Conservation (phyloP, 2,329 filamentous ascomycete species). For the Sporothrix globosa region DNA sequence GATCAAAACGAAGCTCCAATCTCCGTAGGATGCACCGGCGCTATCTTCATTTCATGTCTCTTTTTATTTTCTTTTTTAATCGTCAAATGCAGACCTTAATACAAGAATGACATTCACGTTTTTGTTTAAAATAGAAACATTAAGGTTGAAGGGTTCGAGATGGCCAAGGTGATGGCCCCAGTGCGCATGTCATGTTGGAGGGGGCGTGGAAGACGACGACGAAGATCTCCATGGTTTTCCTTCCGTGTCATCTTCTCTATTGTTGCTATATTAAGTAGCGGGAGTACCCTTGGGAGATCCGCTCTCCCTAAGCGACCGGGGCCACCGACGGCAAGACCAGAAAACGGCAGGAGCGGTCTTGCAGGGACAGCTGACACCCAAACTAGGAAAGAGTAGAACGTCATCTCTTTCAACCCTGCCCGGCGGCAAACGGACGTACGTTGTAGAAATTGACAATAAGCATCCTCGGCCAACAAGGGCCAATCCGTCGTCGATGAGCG, state of each 20-base stretch:
- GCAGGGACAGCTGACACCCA: background rate
- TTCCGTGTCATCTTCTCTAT: no score
- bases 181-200: background rate
- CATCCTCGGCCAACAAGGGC: background rate
- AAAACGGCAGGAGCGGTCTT: background rate
- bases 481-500: background rate
- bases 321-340: background rate
- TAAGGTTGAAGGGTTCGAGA: conserved; percentile 16
- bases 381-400: background rate
- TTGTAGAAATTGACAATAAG: no score
- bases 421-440: conserved; percentile 20
- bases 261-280: conserved; percentile 27
- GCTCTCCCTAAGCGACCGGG: background rate
- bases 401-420: background rate
- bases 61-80: background rate
- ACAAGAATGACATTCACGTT: background rate
- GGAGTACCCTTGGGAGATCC: conserved; percentile 25
- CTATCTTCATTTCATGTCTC: background rate
- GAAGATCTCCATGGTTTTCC: no score
- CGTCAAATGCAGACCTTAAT: background rate
- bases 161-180: background rate
- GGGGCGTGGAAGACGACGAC: background rate
- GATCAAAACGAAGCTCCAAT: background rate
- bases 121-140: conserved; percentile 6
- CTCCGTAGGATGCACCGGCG: conserved; percentile 6